Evolutionary conservation across 2,329 filamentous ascomycete genomes (phyloP), one percentile per base, ranked within the genome.

Genomic region (Huntiella omanensis): DNA sequence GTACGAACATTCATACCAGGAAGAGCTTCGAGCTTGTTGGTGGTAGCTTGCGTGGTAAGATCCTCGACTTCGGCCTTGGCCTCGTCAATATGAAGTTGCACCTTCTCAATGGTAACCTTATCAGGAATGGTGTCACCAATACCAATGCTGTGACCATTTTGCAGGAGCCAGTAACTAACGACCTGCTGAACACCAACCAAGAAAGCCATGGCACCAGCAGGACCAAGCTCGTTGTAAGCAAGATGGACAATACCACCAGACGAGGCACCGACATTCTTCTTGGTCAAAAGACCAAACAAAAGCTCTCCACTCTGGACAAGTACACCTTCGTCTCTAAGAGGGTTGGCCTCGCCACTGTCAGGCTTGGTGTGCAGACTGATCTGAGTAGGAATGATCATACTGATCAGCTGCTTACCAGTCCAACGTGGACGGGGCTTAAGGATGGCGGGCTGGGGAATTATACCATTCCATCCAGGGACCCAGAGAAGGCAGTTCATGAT

Each of bases 1-100:
- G 94, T 86, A 68, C 92, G 83, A 50, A 98, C 82, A 53, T 92
- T 98, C 87, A 98, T 95, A 73, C 91, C 91, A 38, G 91, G 91
- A 46, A 91, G 66, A n/a, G 87, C 76, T 61, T 99, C 91, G 40
- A 98, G 75, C 55, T 79, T 70, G 60, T 96, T 93, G 43, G 77
- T 76, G 3, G 87, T 92, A 2, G 92, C 92, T 57, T 75, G 68
- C 4, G 70, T 69, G 7, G 87, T 91, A 49, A 93, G 73, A 2
- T 70, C 65, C 38, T 77, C 75, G 48, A 98, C 87, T 54, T 87
- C 77, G 1, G 69, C 68, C 68, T 98, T 98, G 56, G 92, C 77
- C 36, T 73, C 71, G 19, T 81, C 73, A 53, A 98, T 86, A 48
- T 84, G 81, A 5, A 74, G 71, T 57, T 93, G 81, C 45, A 98